Conservation (phyloP, 1,284 basidiomycete genomes). For the Ustilago nuda region DNA sequence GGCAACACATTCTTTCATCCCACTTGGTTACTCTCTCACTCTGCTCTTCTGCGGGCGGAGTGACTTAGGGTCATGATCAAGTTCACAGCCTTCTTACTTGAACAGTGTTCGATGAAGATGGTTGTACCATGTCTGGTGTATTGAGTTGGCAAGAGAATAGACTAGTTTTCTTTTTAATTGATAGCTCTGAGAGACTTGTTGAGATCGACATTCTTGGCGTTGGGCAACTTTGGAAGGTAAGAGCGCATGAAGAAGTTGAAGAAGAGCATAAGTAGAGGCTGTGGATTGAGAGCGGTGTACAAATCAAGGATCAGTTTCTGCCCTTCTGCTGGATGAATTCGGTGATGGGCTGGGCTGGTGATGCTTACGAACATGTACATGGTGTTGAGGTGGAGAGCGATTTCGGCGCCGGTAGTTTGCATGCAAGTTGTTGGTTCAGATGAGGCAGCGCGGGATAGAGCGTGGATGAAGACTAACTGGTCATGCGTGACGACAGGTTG, state of each 20-base stretch:
- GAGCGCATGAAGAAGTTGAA: slow-evolving; percentile 59
- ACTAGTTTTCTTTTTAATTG: background rate
- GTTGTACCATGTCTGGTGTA: background rate
- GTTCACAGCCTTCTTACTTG: no score
- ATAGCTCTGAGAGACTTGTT: slow-evolving; percentile 1
- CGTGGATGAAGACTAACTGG: slow-evolving; percentile 30
- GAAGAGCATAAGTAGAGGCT: slow-evolving; percentile 62
- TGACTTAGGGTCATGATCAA: no score
- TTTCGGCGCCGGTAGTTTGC: slow-evolving; percentile 50
- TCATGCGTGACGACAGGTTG: slow-evolving; percentile 1
- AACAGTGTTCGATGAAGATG: no score
- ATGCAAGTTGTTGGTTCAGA: slow-evolving; percentile 46
- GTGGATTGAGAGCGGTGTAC: background rate
- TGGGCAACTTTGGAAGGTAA: slow-evolving; percentile 42
- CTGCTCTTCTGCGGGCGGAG: no score
- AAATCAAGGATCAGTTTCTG: background rate
- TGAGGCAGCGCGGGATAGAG: slow-evolving; percentile 27
- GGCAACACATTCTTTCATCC: no score
- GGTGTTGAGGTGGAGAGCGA: slow-evolving; percentile 63
- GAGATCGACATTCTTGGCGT: slow-evolving; percentile 2
- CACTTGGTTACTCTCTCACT: no score
- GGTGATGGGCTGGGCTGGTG: background rate
- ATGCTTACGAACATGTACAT: slow-evolving; percentile 59
- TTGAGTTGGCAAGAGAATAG: background rate
- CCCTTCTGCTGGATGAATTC: background rate